Base-by-base conservation (phyloP, 495 filamentous ascomycete genomes). In the Staphylotrichum longicolle region DNA sequence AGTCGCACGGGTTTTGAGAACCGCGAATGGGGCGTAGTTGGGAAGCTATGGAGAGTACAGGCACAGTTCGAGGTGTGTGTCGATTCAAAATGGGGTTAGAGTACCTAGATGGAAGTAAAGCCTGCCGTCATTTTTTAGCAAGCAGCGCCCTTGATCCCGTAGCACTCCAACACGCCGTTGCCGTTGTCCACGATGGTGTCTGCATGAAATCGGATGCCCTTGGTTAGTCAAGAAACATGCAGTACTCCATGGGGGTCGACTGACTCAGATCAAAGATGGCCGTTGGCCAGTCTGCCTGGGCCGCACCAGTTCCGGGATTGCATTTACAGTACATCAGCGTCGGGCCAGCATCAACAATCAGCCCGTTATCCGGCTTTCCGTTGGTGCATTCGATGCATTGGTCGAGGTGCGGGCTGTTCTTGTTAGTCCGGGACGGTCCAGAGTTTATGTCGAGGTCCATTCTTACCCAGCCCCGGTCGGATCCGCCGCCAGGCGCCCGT, bases 361-460 rank as follows among this genome's bases (percentile, higher is more conserved):
- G 48, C 3, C 58, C 60, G n/a, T 40, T 44, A 1, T 51, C 48
- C 2, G 65, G 58, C 34, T 59, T 57, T 39, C 53, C 34, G 58
- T 67, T 70, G 40, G 50, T 60, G 63, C 68, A 70, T 11, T 64
- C 49, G 54, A 70, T 41, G 63, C 68, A 70, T 41, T 70, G 66
- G 50, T 68, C 65, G 14, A 65, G 49, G 56, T 59, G 58, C 6
- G 67, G 63, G 3, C 64, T 69, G 15, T 40, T 7, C 7, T n/a
- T 20, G 15, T 42, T 6, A 54, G 51, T 54, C 32, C 14, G 42
- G 11, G 4, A 45, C 14, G 3, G 10, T 10, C 20, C 20, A 27
- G 1, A 15, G 46, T 7, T 49, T 11, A 7, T 32, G 6, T 8
- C 12, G 20, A 49, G 15, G 42, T 12, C 4, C 15, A 5, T 4